phyloP scores from a whole-genome alignment of 495 filamentous ascomycete species.

The Clohesyomyces aquaticus region DNA sequence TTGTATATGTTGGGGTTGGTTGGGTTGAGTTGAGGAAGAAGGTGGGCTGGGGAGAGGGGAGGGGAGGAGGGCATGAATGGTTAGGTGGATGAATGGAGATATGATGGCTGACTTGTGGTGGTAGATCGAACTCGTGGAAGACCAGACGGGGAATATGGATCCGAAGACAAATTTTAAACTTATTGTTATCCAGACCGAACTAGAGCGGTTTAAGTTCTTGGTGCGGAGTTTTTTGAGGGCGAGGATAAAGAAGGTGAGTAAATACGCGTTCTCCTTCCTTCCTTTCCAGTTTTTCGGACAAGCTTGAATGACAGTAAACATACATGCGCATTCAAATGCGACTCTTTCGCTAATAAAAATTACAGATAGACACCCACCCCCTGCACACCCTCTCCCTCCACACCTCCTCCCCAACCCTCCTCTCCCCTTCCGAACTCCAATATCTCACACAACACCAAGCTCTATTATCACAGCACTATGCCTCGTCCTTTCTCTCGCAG shows the following conservation, averaged over 20 bases:
- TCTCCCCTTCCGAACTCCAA: constrained; percentile 72
- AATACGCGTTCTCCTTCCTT: constrained; percentile 17
- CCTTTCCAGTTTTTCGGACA: too few relatives aligned
- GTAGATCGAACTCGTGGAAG: constrained; percentile 54
- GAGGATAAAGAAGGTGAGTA: constrained; percentile 73
- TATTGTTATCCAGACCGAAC: constrained; percentile 94
- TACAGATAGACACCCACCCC: constrained; percentile 69
- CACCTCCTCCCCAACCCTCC: constrained; percentile 45
- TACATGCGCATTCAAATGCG: too few relatives aligned
- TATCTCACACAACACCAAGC: constrained; percentile 84
- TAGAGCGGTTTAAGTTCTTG: constrained; percentile 89
- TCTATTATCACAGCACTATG: constrained; percentile 79
- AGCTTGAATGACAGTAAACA: too few relatives aligned
- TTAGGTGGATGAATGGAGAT: not conserved
- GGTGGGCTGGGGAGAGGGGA: constrained; percentile 1
- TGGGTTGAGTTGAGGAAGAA: not conserved
- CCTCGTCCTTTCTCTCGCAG: constrained; percentile 73
- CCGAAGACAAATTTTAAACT: constrained; percentile 87
- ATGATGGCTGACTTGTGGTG: not conserved
- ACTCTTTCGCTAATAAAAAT: too few relatives aligned
- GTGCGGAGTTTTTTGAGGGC: constrained; percentile 81
- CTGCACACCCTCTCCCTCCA: constrained; percentile 58
- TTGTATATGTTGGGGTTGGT: not conserved
- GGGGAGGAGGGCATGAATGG: not conserved
- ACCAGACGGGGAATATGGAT: constrained; percentile 68